Evolutionary conservation across 257 asterid genomes (phyloP), one percentile per base, ranked within the genome.

Genomic region (Salvia splendens): DNA sequence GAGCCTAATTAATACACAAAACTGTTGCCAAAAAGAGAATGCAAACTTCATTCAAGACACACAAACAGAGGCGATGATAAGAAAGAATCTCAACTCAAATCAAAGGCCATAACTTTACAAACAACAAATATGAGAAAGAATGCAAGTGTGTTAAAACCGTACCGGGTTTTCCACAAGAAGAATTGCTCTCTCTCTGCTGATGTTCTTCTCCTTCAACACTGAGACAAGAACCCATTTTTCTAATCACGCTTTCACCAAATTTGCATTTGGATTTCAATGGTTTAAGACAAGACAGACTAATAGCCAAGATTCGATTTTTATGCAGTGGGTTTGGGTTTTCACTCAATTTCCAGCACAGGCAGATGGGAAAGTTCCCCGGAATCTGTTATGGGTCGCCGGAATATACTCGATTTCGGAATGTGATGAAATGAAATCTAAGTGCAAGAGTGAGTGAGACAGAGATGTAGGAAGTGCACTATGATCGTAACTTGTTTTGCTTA

Each of bases 161-260:
- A 79, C 92, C 86, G 45, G 83, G 78, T 68, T 69, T 79, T 6
- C 56, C 14, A 50, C 71, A 59, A 7, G 79, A 72, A 64, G 82
- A 78, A 69, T 65, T 78, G 58, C 58, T 62, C 52, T 67, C 79
- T 30, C 67, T 74, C 12, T 38, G 80, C 69, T 30, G 78, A 42
- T 61, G 78, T 17, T 73, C 64, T 53, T 69, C 87, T 67, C 79
- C 91, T 62, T 83, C 87, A 70, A 80, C 72, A 57, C 95, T 88
- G 3, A 91, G 15, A 71, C 97, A 91, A 65, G 91, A 79, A 28
- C 96, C 96, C 95, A 91, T 91, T 69, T 24, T 70, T 32, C 42
- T 48, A 43, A 9, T 4, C 67, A 61, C 69, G 67, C 56, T 42
- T 64, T 60, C 82, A 73, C 69, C 68, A 78, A 78, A 82, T 77